These are phyloP conservation scores for Pneumocystis oryctolagi DNA, from an alignment of 1,139 yeast genomes.

Conservation along the genomic window DNA sequence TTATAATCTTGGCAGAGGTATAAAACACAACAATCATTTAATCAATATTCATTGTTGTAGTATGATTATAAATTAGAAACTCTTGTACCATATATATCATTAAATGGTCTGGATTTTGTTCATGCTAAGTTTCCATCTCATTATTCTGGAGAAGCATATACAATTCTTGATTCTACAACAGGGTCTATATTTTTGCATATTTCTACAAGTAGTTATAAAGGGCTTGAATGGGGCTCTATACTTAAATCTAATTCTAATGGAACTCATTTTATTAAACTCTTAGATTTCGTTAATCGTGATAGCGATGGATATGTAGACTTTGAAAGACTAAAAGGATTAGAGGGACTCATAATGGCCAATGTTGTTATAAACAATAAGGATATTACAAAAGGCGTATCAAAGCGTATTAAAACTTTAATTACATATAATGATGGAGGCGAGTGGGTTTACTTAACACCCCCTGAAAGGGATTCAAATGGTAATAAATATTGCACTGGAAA, in stretches of 20 bases:
- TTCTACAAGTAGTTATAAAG: conserved; percentile 41
- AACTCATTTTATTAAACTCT: conserved; percentile 65
- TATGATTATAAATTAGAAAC: conserved; percentile 26
- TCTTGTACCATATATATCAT: conserved; percentile 56
- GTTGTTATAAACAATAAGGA: conserved; percentile 42
- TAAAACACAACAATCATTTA: conserved; percentile 17
- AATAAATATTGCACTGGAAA: conserved; percentile 38
- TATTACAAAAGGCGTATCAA: conserved; percentile 31
- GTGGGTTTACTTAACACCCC: conserved; percentile 65
- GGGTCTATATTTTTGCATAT: conserved; percentile 73
- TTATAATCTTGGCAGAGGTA: conserved; percentile 50
- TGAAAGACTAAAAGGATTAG: conserved; percentile 73
- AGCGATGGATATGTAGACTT: conserved; percentile 67
- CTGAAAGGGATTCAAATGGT: conserved; percentile 41
- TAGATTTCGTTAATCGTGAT: conserved; percentile 66
- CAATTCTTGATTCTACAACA: conserved; percentile 62
- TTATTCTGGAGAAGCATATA: conserved; percentile 62
- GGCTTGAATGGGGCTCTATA: conserved; percentile 61
- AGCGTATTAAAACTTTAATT: conserved; percentile 52
- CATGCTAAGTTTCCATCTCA: conserved; percentile 67
- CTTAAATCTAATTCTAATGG: conserved; percentile 91
- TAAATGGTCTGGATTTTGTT: conserved; percentile 70
- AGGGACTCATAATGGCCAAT: conserved; percentile 70
- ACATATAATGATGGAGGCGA: conserved; percentile 88
- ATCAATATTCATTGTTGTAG: conserved; percentile 10